A percentile compares a stretch with the other conserved stretches of the same genome.
Evolutionary conservation across 495 filamentous ascomycete genomes (phyloP).

Genomic region (Xylaria curta): DNA sequence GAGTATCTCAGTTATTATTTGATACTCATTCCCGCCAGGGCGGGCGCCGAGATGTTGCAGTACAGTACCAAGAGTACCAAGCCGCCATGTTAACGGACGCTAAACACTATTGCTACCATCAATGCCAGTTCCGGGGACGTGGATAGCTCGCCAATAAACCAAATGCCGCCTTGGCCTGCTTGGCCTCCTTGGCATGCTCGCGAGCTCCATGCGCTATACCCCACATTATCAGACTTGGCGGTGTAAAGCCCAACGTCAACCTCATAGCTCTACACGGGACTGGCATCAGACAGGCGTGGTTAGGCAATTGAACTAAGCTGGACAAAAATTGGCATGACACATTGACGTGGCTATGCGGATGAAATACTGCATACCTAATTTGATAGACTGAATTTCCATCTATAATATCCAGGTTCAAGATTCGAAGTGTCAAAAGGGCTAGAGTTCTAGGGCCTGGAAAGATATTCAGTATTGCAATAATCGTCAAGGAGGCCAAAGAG

Average conservation of each 20-base stretch:
- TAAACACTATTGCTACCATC: not conserved
- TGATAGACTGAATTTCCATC: no score
- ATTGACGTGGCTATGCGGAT: not conserved
- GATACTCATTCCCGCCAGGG: not conserved
- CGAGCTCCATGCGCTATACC: constrained; percentile 1
- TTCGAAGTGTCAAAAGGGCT: no score
- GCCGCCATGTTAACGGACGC: constrained; percentile 4
- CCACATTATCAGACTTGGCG: constrained; percentile 11
- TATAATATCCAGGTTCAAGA: no score
- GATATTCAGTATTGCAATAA: no score
- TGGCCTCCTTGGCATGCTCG: not conserved
- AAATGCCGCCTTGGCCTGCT: constrained; percentile 18
- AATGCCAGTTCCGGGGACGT: not conserved
- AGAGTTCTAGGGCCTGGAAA: no score
- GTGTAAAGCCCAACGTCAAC: not conserved
- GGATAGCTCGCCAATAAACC: constrained; percentile 9
- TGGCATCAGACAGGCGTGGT: not conserved
- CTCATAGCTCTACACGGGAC: not conserved
- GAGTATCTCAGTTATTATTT: constrained; percentile 1
- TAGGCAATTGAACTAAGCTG: not conserved
- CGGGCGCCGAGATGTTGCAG: constrained; percentile 19
- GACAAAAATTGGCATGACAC: not conserved
- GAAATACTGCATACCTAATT: not conserved
- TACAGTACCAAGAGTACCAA: constrained; percentile 23
- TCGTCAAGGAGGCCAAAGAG: no score